Conservation (phyloP, 306 rosid genomes). For the Malus asiatica region DNA sequence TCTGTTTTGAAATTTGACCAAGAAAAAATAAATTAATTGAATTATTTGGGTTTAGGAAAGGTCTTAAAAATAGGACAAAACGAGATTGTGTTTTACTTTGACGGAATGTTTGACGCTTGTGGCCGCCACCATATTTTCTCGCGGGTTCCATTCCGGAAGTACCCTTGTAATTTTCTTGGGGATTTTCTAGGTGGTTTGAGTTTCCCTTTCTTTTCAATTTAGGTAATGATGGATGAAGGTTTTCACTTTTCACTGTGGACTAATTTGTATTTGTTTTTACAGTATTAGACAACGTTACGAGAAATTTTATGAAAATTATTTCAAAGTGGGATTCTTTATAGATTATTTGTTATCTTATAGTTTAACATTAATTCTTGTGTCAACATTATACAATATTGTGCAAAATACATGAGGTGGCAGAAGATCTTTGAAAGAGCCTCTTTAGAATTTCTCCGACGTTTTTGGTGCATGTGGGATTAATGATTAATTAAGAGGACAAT, state of each 20-base stretch:
- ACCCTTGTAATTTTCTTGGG: neutral
- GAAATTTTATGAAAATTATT: too few species aligned
- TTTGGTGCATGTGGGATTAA: neutral
- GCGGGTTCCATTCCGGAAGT: slow-evolving; percentile 5
- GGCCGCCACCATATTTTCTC: slow-evolving; percentile 10
- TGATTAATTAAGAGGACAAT: neutral
- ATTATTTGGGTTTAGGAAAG: neutral
- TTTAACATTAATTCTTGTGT: too few species aligned
- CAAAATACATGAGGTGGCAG: too few species aligned
- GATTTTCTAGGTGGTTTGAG: neutral
- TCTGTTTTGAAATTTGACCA: neutral
- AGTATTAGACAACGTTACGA: neutral
- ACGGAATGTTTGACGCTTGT: slow-evolving; percentile 30
- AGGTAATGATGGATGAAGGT: neutral
- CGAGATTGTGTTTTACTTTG: slow-evolving; percentile 16
- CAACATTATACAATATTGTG: too few species aligned
- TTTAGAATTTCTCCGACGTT: too few species aligned
- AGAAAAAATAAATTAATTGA: neutral
- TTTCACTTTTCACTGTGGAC: neutral
- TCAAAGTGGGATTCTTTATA: fast-evolving
- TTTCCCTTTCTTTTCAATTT: neutral
- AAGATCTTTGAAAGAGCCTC: fast-evolving
- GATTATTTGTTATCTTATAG: too few species aligned
- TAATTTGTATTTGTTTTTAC: neutral
- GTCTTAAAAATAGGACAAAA: neutral